phyloP scores from a whole-genome alignment of 2,329 filamentous ascomycete species.

The Zasmidium angulare region DNA sequence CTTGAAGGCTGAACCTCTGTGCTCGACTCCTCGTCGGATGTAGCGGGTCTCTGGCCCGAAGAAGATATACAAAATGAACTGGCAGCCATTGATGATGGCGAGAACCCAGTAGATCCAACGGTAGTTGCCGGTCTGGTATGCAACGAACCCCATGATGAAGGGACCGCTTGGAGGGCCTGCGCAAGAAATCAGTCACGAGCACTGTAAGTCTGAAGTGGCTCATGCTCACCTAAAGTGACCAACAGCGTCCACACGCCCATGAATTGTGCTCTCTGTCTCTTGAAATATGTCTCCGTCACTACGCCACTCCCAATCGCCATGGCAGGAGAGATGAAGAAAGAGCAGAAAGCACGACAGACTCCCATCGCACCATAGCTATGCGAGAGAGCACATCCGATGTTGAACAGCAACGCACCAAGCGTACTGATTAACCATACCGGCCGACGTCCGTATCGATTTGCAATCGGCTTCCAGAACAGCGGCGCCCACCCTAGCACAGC shows the following conservation, averaged over 20 bases:
- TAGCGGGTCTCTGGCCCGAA: constrained; percentile 58
- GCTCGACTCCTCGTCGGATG: constrained; percentile 41
- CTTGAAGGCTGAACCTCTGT: constrained; percentile 43
- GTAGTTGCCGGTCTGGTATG: constrained; percentile 51
- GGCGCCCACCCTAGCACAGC: constrained; percentile 55
- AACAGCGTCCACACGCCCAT: constrained; percentile 60
- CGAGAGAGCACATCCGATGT: constrained; percentile 55
- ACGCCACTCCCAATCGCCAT: constrained; percentile 57
- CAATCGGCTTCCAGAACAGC: constrained; percentile 58
- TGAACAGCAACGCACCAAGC: constrained; percentile 49
- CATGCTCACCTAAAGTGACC: constrained; percentile 46
- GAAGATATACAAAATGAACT: constrained; percentile 58
- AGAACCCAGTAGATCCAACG: constrained; percentile 61
- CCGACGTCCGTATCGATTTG: constrained; percentile 54
- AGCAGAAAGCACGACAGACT: constrained; percentile 52
- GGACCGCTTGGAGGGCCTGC: constrained; percentile 42
- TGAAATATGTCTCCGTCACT: constrained; percentile 60
- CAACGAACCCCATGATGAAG: constrained; percentile 46
- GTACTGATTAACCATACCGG: constrained; percentile 56
- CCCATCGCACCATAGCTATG: constrained; percentile 52
- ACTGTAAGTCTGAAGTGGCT: not conserved
- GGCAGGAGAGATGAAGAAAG: constrained; percentile 58
- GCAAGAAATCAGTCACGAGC: not conserved
- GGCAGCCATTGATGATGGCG: constrained; percentile 57
- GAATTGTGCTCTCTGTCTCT: constrained; percentile 53